Evolutionary conservation across 352 stramenopile species (phyloP), one percentile per base, ranked within the genome.

Genomic region (Pythium apleroticum): DNA sequence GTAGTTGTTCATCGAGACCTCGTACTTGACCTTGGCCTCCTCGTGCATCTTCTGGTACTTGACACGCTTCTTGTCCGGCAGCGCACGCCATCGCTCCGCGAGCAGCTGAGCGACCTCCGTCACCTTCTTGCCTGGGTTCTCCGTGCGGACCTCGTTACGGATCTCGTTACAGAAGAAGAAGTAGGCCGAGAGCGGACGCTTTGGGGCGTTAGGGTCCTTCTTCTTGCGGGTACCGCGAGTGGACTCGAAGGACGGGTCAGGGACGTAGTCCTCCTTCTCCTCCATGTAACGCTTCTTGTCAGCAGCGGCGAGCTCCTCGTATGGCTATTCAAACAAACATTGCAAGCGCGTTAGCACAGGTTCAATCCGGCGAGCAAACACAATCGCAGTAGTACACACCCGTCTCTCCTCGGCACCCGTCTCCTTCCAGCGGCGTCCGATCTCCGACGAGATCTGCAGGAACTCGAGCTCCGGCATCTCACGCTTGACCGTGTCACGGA

Each of bases 161-260:
- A 97, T 96, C 48, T 96, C 91, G 68, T 98, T 98, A 67, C 93
- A 97, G 71, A 98, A 99, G 68, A 98, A 93, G 37, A 98, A 91
- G 75, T 98, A 98, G 1, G 96, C 90, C 22, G 90, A 98, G 70
- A 97, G 86, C 69, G 95, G 90, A 59, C 92, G 88, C 87, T 98
- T 98, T 27, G 96, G 96, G 7, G 93, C 93, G 66, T 91, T 90
- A 17, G 92, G 92, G 76, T 98, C 96, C 68, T 98, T 98, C 66
- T 90, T 96, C 77, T 93, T 93, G 65, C 84, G 84, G 28, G 77
- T 65, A 68, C 48, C 74, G 69, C 72, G 88, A 79, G 56, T 77
- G 62, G 14, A 74, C 61, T 93, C 84, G 43, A 92, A 95, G 30
- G 80, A 87, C 57, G 84, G 85, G 73, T 96, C 88, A 8, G 88